phyloP scores from a whole-genome alignment of 2,329 filamentous ascomycete species.

The Gyromitra esculenta region DNA sequence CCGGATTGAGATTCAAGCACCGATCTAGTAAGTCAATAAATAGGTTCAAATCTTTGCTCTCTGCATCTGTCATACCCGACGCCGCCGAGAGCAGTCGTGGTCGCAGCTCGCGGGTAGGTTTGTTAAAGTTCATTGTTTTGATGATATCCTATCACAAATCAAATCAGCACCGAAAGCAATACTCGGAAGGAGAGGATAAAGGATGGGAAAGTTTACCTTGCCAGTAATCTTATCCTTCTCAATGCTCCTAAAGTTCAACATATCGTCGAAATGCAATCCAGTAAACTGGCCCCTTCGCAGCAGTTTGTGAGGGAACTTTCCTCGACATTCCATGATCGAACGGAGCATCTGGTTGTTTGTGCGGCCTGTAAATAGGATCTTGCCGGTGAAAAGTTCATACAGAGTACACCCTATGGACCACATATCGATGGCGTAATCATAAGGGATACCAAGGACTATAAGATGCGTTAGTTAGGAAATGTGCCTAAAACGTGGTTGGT shows the following conservation, averaged over 20 bases:
- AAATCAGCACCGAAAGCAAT: conserved; percentile 37
- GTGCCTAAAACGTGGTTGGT: not conserved
- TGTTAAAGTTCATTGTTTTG: conserved; percentile 74
- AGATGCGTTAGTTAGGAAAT: conserved; percentile 13
- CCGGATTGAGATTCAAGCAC: conserved; percentile 87
- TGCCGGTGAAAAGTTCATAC: conserved; percentile 96
- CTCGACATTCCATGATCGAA: conserved; percentile 93
- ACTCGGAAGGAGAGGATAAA: conserved; percentile 55
- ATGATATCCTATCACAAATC: conserved; percentile 68
- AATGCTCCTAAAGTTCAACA: conserved; percentile 82
- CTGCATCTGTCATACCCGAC: conserved; percentile 76
- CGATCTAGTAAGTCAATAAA: conserved; percentile 90
- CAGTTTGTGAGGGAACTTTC: conserved; percentile 88
- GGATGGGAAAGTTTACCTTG: conserved; percentile 68
- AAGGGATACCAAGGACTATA: conserved; percentile 83
- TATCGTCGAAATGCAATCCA: conserved; percentile 82
- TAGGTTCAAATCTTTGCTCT: conserved; percentile 78
- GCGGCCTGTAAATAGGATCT: conserved; percentile 92
- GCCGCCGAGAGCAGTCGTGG: conserved; percentile 77
- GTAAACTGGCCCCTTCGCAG: conserved; percentile 83
- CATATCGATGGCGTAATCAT: conserved; percentile 93
- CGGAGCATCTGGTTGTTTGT: conserved; percentile 99
- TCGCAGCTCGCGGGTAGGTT: conserved; percentile 83
- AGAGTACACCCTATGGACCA: conserved; percentile 98
- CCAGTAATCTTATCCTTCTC: conserved; percentile 88